Conservation (phyloP, 441 rosid genomes). For the Gossypium schwendimanii region DNA sequence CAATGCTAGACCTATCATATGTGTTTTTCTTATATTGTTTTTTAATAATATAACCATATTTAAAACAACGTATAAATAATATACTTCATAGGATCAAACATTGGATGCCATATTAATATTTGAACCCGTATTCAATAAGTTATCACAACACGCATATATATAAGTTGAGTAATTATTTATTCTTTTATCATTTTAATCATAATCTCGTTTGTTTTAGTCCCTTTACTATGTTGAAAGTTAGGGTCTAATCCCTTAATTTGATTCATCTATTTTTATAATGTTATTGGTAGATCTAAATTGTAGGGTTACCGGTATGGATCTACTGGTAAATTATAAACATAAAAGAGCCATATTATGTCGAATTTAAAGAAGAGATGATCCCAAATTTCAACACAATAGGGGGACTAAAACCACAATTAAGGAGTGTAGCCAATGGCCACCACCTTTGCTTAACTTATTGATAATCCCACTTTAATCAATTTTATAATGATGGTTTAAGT, state of each 20-base stretch:
- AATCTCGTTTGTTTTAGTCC: background rate
- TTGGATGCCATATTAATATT: no score
- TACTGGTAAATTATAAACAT: background rate
- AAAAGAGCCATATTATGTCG: background rate
- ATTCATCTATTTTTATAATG: background rate
- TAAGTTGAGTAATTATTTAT: no score
- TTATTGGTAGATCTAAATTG: background rate
- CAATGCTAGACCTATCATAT: no score
- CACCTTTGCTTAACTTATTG: slow-evolving; percentile 19
- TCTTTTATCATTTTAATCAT: no score
- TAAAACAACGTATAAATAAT: no score
- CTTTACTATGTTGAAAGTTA: background rate
- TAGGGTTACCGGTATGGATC: background rate
- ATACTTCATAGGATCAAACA: no score
- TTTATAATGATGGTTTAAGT: background rate
- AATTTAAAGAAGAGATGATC: background rate
- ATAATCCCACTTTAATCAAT: slow-evolving; percentile 12
- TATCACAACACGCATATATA: no score
- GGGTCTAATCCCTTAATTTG: background rate
- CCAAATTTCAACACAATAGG: background rate
- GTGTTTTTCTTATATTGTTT: no score
- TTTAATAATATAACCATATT: no score
- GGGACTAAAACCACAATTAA: background rate
- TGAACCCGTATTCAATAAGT: no score
- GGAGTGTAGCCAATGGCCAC: background rate